Base-by-base conservation (phyloP, 1,139 yeast species). In the Kluyveromyces sp. region DNA sequence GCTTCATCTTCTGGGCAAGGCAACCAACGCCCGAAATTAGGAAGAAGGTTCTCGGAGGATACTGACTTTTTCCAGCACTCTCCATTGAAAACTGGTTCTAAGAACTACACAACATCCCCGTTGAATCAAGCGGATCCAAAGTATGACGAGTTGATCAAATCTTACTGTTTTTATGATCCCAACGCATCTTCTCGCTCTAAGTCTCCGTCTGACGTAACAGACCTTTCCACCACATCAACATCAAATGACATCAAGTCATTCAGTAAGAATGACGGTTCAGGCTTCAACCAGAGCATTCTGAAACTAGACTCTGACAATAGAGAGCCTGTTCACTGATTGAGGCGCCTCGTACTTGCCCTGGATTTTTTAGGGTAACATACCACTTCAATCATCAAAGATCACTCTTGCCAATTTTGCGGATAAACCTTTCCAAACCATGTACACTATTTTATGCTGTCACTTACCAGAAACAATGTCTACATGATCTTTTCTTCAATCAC, bases 41-140 rank as follows among this genome's bases (percentile, higher is more conserved):
- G 58, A 15, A 49, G 63, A 33, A 53, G 48, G 38, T 59, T 61
- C 28, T 53, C 54, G 32, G 57, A 57, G 12, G 54, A 58, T 36
- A 60, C 64, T 2, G 64, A 60, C 35, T 60, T 59, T 40, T 61
- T 52, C 42, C 60, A 61, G 42, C 53, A 60, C 3, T 60, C 64
- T 4, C 64, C 65, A 4, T 47, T 59, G 40, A 60, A 57, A 32
- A 61, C 59, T 43, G 41, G 56, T 20, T 59, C 34, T 8, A 20
- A 9, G 16, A 36, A 35, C 17, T 28, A 36, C 9, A 36, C 43
- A 19, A 35, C 43, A 8, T 30, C 34, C 7, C 39, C 39, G 6
- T 30, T 26, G 30, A 13, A 30, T 6, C 34, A 31, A 11, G 11
- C 32, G 1, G 43, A 51, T 38, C 45, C 47, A 39, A 57, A 55